These are phyloP conservation scores for Populus hybrid DNA, from an alignment of 441 rosid species.

Conservation along the genomic window DNA sequence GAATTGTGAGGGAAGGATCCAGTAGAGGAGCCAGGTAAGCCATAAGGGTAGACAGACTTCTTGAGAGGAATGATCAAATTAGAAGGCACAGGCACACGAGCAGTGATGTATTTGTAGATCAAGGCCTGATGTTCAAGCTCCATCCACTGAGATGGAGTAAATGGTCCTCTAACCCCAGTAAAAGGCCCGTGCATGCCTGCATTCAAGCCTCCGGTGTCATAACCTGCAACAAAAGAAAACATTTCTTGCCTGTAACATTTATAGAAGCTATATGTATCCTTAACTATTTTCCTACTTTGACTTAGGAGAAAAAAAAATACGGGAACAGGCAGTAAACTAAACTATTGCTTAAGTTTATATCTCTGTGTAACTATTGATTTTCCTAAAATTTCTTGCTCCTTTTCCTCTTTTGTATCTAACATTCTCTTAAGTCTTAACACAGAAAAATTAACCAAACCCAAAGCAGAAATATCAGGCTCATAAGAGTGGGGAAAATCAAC, in stretches of 20 bases:
- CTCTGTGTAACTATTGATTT: constrained; percentile 4
- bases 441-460: constrained; percentile 6
- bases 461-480: background rate
- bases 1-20: constrained; percentile 39
- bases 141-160: constrained; percentile 68
- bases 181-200: constrained; percentile 42
- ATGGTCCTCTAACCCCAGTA: constrained; percentile 45
- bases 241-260: constrained; percentile 11
- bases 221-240: constrained; percentile 26
- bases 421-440: background rate
- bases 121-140: constrained; percentile 76
- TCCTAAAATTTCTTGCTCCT: background rate
- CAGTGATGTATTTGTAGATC: constrained; percentile 64
- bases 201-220: constrained; percentile 26
- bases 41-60: constrained; percentile 41
- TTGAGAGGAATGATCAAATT: constrained; percentile 53
- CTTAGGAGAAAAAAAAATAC: background rate
- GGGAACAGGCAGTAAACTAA: too few relatives aligned
- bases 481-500: background rate
- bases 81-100: constrained; percentile 60
- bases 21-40: constrained; percentile 28
- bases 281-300: background rate
- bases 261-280: background rate
- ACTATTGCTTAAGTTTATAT: background rate
- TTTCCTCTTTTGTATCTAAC: constrained; percentile 4